These are phyloP conservation scores for Phytophthora cajani DNA, from an alignment of 352 stramenopile species.

Conservation along the genomic window DNA sequence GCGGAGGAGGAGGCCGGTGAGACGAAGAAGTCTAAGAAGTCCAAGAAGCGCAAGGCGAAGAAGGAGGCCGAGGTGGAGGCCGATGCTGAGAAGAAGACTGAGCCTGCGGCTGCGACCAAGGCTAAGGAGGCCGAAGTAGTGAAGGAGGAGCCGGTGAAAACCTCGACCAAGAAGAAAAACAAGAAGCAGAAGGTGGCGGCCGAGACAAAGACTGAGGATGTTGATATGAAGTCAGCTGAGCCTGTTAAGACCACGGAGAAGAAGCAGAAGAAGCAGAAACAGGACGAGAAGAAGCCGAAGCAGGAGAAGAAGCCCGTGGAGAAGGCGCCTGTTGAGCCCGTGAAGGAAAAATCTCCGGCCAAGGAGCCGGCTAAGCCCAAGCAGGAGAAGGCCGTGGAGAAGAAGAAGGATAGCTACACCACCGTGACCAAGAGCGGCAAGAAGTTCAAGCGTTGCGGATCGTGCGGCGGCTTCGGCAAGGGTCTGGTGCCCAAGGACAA, in stretches of 20 bases:
- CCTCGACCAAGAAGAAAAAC: constrained; percentile 39
- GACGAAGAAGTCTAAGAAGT: constrained; percentile 61
- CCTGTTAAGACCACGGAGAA: constrained; percentile 38
- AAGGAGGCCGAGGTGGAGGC: constrained; percentile 28
- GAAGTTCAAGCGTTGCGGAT: constrained; percentile 75
- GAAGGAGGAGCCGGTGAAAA: constrained; percentile 13
- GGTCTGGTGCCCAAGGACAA: constrained; percentile 71
- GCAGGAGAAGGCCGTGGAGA: constrained; percentile 25
- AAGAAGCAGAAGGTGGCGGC: constrained; percentile 46
- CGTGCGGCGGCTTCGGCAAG: constrained; percentile 80
- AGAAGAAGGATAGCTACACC: constrained; percentile 41
- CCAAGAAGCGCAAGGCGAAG: constrained; percentile 50
- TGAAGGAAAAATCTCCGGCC: constrained; percentile 11
- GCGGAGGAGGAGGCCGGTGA: constrained; percentile 19
- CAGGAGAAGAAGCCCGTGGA: constrained; percentile 26
- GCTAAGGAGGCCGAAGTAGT: constrained; percentile 44
- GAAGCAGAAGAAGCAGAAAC: constrained; percentile 16
- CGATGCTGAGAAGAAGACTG: constrained; percentile 41
- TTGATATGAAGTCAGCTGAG: constrained; percentile 24
- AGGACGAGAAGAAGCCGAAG: constrained; percentile 16
- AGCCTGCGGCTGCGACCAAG: background rate
- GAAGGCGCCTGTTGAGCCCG: constrained; percentile 29
- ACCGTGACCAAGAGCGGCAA: constrained; percentile 67
- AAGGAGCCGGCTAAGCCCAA: constrained; percentile 36
- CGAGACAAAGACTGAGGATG: constrained; percentile 27